A percentile compares a stretch with the other conserved stretches of the same genome.
phyloP scores from a whole-genome alignment of 2,329 filamentous ascomycete genomes.

The Penicillium hordei region DNA sequence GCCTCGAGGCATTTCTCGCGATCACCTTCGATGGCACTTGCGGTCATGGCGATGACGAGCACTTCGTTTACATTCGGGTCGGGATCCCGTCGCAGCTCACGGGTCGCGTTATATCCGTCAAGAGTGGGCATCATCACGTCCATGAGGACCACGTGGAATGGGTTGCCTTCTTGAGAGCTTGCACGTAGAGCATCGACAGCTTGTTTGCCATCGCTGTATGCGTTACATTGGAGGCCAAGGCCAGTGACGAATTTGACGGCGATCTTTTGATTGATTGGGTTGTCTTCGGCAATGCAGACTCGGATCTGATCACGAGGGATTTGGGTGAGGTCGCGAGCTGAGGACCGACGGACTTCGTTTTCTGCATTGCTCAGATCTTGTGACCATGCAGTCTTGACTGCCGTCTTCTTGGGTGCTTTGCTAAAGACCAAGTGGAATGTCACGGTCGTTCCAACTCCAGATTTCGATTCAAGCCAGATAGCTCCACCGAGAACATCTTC shows the following conservation, averaged over 20 bases:
- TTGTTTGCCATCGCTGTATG: slow-evolving; percentile 85
- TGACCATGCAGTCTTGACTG: slow-evolving; percentile 59
- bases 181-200: slow-evolving; percentile 81
- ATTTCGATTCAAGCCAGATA: slow-evolving; percentile 76
- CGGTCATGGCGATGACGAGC: slow-evolving; percentile 97
- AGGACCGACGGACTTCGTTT: slow-evolving; percentile 43
- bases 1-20: slow-evolving; percentile 92
- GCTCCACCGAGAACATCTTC: slow-evolving; percentile 87
- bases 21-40: slow-evolving; percentile 89
- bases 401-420: slow-evolving; percentile 65
- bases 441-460: slow-evolving; percentile 60
- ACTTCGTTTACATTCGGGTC: slow-evolving; percentile 76
- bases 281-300: slow-evolving; percentile 93
- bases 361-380: slow-evolving; percentile 45
- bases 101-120: slow-evolving; percentile 89
- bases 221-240: slow-evolving; percentile 81
- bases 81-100: slow-evolving; percentile 73
- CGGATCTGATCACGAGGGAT: slow-evolving; percentile 76
- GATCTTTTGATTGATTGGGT: slow-evolving; percentile 90
- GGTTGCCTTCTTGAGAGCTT: slow-evolving; percentile 67
- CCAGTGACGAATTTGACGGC: slow-evolving; percentile 87
- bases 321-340: slow-evolving; percentile 66
- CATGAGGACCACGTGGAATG: slow-evolving; percentile 91
- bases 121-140: slow-evolving; percentile 95
- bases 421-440: slow-evolving; percentile 85